phyloP scores from a whole-genome alignment of 495 filamentous ascomycete species.

The Annulohypoxylon maeteangense region DNA sequence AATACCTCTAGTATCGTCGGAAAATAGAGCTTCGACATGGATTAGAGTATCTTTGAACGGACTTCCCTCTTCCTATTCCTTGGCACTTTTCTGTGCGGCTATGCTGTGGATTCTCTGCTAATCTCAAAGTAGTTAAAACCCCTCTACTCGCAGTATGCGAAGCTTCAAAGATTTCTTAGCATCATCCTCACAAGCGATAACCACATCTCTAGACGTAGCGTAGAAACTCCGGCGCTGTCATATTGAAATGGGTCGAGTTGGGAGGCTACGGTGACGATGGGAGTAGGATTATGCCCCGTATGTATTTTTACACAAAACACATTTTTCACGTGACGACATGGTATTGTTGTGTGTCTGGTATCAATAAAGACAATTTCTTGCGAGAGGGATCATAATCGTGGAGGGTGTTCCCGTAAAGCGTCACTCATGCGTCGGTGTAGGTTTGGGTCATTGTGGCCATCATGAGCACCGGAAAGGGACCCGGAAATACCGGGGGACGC shows the following conservation, averaged over 20 bases:
- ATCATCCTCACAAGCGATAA: background rate
- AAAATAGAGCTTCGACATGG: no score
- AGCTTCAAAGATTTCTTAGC: background rate
- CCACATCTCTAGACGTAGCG: background rate
- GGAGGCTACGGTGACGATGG: background rate
- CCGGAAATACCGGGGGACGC: constrained; percentile 23
- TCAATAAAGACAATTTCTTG: background rate
- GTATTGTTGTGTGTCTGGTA: background rate
- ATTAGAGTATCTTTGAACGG: background rate
- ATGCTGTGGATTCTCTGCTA: background rate
- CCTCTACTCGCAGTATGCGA: background rate
- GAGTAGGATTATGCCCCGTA: background rate
- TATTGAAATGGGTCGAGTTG: background rate
- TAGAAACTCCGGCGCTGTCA: background rate
- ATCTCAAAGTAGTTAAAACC: background rate
- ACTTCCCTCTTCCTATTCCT: background rate
- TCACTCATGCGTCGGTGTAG: constrained; percentile 39
- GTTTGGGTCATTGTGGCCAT: constrained; percentile 20
- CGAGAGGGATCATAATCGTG: constrained; percentile 33
- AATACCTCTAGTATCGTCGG: background rate
- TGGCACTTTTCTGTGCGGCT: background rate
- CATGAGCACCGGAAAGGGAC: constrained; percentile 30
- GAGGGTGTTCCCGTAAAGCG: constrained; percentile 42
- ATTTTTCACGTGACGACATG: background rate
- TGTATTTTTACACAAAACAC: background rate